A percentile compares a stretch with the other conserved stretches of the same genome.
Evolutionary conservation across 2,329 filamentous ascomycete genomes (phyloP).

Genomic region (Trichoderma sp.): DNA sequence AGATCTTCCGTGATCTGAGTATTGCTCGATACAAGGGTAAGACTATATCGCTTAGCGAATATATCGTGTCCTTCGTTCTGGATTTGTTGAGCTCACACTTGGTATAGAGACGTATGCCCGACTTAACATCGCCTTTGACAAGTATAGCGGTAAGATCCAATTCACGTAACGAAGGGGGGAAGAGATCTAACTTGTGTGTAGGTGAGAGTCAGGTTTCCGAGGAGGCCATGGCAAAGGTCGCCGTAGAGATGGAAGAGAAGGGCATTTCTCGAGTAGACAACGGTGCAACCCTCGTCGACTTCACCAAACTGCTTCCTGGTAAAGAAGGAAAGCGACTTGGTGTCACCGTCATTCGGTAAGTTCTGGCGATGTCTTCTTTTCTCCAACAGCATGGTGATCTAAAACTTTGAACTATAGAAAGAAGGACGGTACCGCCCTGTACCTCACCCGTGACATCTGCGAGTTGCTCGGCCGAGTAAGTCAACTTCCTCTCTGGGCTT

Average conservation of each 20-base stretch:
- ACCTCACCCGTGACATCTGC: conserved; percentile 75
- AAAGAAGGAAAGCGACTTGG: conserved; percentile 68
- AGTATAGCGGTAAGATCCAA: conserved; percentile 45
- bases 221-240: conserved; percentile 62
- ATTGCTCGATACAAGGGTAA: conserved; percentile 59
- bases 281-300: conserved; percentile 71
- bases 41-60: not conserved
- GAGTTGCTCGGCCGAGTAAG: conserved; percentile 61
- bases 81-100: not conserved
- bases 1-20: conserved; percentile 63
- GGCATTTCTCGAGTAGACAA: conserved; percentile 66
- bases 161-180: not conserved
- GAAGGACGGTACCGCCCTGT: conserved; percentile 71
- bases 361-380: not conserved
- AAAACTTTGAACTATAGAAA: conserved; percentile 40
- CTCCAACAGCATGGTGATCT: not conserved
- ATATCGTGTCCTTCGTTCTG: not conserved
- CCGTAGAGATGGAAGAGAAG: conserved; percentile 60
- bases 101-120: conserved; percentile 59
- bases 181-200: conserved; percentile 36
- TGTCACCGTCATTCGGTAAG: conserved; percentile 61
- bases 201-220: conserved; percentile 72
- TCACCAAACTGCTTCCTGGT: conserved; percentile 63
- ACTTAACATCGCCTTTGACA: conserved; percentile 69
- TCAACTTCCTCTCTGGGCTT: not conserved